Conservation (phyloP, 1,284 basidiomycete species). For the Naganishia sp. region DNA sequence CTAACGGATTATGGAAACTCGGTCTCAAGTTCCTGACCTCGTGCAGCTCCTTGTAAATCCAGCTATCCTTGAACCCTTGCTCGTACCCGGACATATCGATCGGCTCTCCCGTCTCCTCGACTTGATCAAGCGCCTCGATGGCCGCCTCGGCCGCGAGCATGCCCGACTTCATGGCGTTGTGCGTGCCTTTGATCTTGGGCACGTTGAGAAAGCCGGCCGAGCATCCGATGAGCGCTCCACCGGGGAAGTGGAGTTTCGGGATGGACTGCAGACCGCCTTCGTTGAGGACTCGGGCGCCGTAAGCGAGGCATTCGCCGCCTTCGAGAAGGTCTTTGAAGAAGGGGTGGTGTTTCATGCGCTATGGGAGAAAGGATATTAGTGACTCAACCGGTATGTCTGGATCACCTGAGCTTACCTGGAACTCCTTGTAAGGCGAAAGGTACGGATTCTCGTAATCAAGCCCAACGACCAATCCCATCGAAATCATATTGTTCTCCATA, state of each 20-base stretch:
- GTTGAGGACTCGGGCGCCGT: conserved; percentile 87
- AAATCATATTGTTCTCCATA: conserved; percentile 90
- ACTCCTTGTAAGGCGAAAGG: conserved; percentile 86
- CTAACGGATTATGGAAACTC: conserved; percentile 81
- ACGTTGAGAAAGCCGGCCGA: conserved; percentile 94
- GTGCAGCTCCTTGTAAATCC: conserved; percentile 84
- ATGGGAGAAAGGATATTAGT: conserved; percentile 12
- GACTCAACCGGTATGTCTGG: background rate
- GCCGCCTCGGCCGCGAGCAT: conserved; percentile 94
- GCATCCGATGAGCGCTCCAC: conserved; percentile 92
- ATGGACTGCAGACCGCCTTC: conserved; percentile 95
- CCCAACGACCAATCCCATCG: conserved; percentile 87
- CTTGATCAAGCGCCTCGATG: conserved; percentile 62
- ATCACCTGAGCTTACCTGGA: conserved; percentile 65
- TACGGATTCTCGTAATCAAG: conserved; percentile 95
- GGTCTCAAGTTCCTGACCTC: conserved; percentile 92
- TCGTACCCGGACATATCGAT: conserved; percentile 81
- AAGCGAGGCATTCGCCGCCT: conserved; percentile 77
- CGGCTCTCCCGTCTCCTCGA: conserved; percentile 36
- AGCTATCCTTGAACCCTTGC: conserved; percentile 70
- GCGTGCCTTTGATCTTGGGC: conserved; percentile 99
- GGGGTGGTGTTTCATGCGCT: conserved; percentile 98
- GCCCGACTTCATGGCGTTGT: conserved; percentile 98
- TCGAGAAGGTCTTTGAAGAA: conserved; percentile 80
- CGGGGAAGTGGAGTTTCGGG: conserved; percentile 89